Base-by-base conservation (phyloP, 176 grass and related monocot genomes). In the Oryza meridionalis region DNA sequence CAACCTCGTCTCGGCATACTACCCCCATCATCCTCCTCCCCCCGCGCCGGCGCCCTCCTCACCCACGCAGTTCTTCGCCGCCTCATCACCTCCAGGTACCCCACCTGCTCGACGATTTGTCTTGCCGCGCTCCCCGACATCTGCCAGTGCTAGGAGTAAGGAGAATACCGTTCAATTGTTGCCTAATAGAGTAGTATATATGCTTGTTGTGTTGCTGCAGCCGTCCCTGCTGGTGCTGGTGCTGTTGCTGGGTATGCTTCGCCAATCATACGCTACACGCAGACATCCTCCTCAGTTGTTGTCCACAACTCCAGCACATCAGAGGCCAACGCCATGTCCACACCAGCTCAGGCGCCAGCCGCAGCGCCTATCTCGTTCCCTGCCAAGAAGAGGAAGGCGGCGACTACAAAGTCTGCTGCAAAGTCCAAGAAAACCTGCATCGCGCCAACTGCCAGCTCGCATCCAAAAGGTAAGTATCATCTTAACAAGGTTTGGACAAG, bases 331-430 rank as follows among this genome's bases (percentile, higher is more conserved):
- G 74, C 45, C 51, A 47, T 75, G 50, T 77, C 82, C 19, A 86
- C 88, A 17, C 85, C 73, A 13, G 63, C 42, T 43, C 42, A 43
- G 42, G 42, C 42, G 42, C 42, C 42, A 43, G 42, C 42, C 9
- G 42, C 42, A 43, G 7, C 55, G 49, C 14, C 72, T 68, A 85
- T 24, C 75, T 83, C 86, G 49, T 87, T 88, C 55, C 67, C 80
- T 44, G 37, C 72, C 10, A 89, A 78, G 24, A 97, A 94, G 75
- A 92, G 92, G 76, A 94, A 97, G 83, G 42, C 42, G 42, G 42
- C 42, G 42, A n/a, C 76, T 51, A 63, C 90, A 21, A 97, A 77
- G 29, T 84, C 78, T 77, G 51, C 90, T 69, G 65, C 69, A 17
- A 89, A 81, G 66, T 58, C 76, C 14, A 93, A 97, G 82, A 94